Evolutionary conservation across 2,329 filamentous ascomycete species (phyloP), one percentile per base, ranked within the genome.

Genomic region (Chaetomium globosum): DNA sequence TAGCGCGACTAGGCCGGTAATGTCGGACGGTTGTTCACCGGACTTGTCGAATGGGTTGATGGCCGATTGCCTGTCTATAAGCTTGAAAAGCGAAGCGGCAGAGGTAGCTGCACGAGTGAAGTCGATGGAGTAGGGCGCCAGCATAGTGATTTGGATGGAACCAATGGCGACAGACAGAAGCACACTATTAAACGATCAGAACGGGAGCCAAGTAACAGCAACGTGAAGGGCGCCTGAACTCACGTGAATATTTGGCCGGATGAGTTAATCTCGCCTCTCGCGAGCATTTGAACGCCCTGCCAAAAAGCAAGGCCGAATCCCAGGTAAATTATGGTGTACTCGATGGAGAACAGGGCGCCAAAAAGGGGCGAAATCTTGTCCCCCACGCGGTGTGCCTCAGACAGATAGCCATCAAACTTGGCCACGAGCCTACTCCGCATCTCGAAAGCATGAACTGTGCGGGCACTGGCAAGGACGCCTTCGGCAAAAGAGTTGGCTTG

Each of bases 361-460:
- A 79, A 79, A 4, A 82, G 67, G 0, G 77, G 73, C 1, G 77
- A 78, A 73, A 82, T 84, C 65, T 79, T 80, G 3, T 73, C 70
- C 0, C 80, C 82, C 16, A 80, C 73, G 1, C 60, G 70, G 1
- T 71, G 72, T 0, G 80, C 80, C 7, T 79, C 75, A 2, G 77
- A 73, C 0, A 85, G 75, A 53, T 80, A 79, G 1, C 67, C 68
- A 13, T 78, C 76, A 68, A 82, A 84, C 46, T 79, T 77, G 3
- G 68, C 69, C 0, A 77, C 74, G 43, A 84, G 70, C 64, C 78
- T 79, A 0, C 79, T 78, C 52, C 80, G 79, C 2, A 80, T 80
- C 74, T 79, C 81, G 59, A 85, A 84, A 9, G 82, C 82, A 66
- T 83, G 81, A 1, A 81, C 79, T 1, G 79, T 84, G 7, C 80